Conservation (phyloP, 139 green algal species). For the Deuterostichococcus epilithicus region DNA sequence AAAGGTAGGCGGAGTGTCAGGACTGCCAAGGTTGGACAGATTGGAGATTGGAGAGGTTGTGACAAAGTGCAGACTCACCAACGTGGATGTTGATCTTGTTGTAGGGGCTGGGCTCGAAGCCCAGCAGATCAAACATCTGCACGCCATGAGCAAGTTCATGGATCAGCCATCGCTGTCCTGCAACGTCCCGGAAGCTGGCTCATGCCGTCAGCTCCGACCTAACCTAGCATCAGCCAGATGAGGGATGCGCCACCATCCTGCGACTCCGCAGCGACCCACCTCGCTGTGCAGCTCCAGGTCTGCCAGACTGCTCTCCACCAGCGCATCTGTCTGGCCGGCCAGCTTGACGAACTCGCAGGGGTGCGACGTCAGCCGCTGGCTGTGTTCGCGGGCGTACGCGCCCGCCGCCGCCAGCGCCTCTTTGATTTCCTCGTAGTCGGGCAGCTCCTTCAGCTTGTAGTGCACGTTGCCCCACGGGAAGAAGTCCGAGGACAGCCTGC, state of each 20-base stretch:
- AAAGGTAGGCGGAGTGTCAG: no score
- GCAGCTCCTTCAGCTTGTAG: slow-evolving; percentile 48
- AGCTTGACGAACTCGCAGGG: slow-evolving; percentile 55
- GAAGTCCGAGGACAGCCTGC: slow-evolving; percentile 41
- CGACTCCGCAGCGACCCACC: slow-evolving; percentile 1
- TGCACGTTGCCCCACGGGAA: slow-evolving; percentile 51
- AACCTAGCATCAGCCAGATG: not conserved
- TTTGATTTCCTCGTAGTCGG: slow-evolving; percentile 49
- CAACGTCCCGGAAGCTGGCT: not conserved
- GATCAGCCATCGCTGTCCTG: not conserved
- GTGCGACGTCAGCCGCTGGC: slow-evolving; percentile 69
- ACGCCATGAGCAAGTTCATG: not conserved
- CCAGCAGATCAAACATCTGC: slow-evolving; percentile 66
- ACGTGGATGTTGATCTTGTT: slow-evolving; percentile 86
- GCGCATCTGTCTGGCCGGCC: slow-evolving; percentile 10
- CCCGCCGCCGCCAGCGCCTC: slow-evolving; percentile 49
- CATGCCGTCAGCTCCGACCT: not conserved
- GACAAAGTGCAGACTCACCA: slow-evolving; percentile 23
- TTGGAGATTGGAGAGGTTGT: not conserved
- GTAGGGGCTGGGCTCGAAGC: slow-evolving; percentile 38
- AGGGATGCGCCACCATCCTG: not conserved
- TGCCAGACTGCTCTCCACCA: slow-evolving; percentile 36
- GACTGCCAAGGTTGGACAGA: no score
- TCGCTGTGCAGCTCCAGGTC: slow-evolving; percentile 66
- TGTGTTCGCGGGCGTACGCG: slow-evolving; percentile 34